phyloP scores from a whole-genome alignment of 2,329 filamentous ascomycete genomes.

The Macrophomina phaseolina region DNA sequence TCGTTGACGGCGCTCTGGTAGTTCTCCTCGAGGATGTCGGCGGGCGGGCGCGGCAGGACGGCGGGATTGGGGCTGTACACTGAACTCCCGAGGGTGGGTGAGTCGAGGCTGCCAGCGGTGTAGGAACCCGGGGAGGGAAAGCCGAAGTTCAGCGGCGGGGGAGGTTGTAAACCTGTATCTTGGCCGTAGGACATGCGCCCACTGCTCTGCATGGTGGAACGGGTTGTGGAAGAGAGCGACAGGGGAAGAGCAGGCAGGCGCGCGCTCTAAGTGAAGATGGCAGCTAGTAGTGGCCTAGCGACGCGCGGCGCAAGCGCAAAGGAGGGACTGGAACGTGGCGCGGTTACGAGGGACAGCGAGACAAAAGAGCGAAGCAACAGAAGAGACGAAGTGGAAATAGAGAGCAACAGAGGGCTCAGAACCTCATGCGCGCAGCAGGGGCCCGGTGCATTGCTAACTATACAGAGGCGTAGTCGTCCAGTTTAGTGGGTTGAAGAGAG shows the following conservation, averaged over 20 bases:
- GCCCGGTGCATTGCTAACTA: conserved; percentile 5
- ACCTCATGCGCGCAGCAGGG: conserved; percentile 13
- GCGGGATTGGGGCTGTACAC: conserved; percentile 31
- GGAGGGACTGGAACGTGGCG: conserved; percentile 11
- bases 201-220: conserved; percentile 39
- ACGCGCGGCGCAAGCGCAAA: conserved; percentile 13
- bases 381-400: conserved; percentile 6
- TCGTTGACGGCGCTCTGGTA: conserved; percentile 38
- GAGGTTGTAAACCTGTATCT: conserved; percentile 11
- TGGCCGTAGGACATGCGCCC: conserved; percentile 28
- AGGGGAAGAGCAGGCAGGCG: neutral
- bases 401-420: neutral
- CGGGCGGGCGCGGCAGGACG: conserved; percentile 42
- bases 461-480: neutral
- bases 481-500: neutral
- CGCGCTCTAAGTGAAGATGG: neutral
- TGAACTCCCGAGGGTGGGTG: conserved; percentile 19
- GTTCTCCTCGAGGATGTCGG: conserved; percentile 42
- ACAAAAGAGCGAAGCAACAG: neutral
- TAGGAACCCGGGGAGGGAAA: conserved; percentile 45
- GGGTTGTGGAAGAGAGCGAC: conserved; percentile 4
- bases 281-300: neutral
- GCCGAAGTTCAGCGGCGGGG: conserved; percentile 21
- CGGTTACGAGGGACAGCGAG: neutral
- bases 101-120: conserved; percentile 40